Base-by-base conservation (phyloP, 2,329 filamentous ascomycete species). In the Colletotrichum destructivum region DNA sequence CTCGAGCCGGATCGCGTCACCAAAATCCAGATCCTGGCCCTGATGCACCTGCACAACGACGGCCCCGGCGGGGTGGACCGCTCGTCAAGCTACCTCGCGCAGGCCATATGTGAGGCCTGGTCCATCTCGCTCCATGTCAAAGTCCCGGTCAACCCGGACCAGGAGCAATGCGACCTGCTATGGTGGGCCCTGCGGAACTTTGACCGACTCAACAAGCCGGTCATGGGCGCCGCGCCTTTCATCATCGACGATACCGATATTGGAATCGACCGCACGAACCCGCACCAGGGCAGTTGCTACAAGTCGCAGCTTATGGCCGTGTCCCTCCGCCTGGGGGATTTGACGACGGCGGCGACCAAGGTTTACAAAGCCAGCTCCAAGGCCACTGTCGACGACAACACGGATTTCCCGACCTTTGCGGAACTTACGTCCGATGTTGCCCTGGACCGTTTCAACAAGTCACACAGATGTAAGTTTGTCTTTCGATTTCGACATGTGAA, bases 31-130 rank as follows among this genome's bases (percentile, higher is more conserved):
- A 71, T 78, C 4, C 26, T 78, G 4, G 75, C 76, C 1, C 40
- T 78, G 15, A 75, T 78, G 75, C 76, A 77, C 12, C 64, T 78
- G 3, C 73, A 77, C 46, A 78, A 77, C 51, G 75, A 78, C 44
- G 76, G 76, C 0, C 51, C 64, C 8, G 62, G 64, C 5, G 77
- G 77, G 4, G 66, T 75, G 12, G 76, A 78, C 35, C 72, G 75
- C 8, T 75, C 76, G 2, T 76, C 75, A 11, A 70, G 59, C 26
- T 72, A 75, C 40, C 59, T 78, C 0, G 73, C 75, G 2, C 77
- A 77, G 31, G 77, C 77, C 11, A 76, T 78, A 7, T 72, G 72
- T n/a, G 74, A 76, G 12, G 76, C 75, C 0, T 78, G 77, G 77
- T 75, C 76, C 57, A 56, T 79, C 18, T 76, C 74, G 3, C 54